A percentile compares a stretch with the other conserved stretches of the same genome.
These are phyloP conservation scores for Apiospora aurea DNA, from an alignment of 2,329 filamentous ascomycete species.

Conservation along the genomic window DNA sequence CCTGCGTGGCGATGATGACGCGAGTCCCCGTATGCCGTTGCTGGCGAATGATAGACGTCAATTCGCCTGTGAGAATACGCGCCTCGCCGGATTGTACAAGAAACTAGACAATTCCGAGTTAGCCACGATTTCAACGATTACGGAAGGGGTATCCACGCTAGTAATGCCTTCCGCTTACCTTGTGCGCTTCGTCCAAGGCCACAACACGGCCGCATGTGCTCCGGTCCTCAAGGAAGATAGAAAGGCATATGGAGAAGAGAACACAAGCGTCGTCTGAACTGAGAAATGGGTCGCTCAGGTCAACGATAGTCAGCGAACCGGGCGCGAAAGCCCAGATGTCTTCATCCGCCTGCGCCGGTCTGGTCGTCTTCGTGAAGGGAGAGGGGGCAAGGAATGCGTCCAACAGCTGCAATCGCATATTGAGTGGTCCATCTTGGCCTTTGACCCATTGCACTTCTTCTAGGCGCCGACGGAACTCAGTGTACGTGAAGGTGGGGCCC, in stretches of 20 bases:
- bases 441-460: conserved; percentile 39
- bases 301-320: conserved; percentile 62
- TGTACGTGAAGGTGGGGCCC: conserved; percentile 49
- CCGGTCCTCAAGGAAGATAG: conserved; percentile 54
- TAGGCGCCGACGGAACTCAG: conserved; percentile 46
- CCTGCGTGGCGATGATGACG: conserved; percentile 32
- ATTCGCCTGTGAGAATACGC: conserved; percentile 29
- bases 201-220: conserved; percentile 53
- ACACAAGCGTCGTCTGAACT: conserved; percentile 59
- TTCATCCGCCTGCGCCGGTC: conserved; percentile 25
- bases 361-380: conserved; percentile 25
- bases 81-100: conserved; percentile 30
- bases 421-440: conserved; percentile 50
- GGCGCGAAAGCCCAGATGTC: conserved; percentile 41
- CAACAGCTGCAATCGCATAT: conserved; percentile 55
- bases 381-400: conserved; percentile 56
- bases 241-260: conserved; percentile 63
- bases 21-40: conserved; percentile 34
- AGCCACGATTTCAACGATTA: neutral
- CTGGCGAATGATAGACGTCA: conserved; percentile 34
- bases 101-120: conserved; percentile 29
- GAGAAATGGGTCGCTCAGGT: conserved; percentile 63
- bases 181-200: conserved; percentile 66
- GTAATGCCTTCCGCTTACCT: conserved; percentile 45
- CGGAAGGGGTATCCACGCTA: neutral